These are phyloP conservation scores for Mucuna pruriens DNA, from an alignment of 306 rosid species.

Conservation along the genomic window DNA sequence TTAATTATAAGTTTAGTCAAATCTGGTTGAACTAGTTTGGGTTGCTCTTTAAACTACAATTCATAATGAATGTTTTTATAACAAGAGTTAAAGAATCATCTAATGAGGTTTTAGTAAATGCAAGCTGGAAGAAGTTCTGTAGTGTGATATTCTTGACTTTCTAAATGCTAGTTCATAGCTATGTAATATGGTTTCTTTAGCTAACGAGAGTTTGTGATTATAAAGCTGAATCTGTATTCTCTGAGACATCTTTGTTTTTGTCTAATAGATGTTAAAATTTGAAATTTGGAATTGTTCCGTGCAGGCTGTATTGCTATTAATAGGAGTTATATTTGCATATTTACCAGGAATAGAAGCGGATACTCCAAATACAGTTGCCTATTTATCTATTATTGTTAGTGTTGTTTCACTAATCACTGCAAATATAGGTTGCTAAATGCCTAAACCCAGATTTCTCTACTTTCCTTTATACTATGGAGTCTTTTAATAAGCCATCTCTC, in stretches of 20 bases:
- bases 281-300: constrained; percentile 32
- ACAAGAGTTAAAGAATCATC: neutral
- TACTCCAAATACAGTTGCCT: constrained; percentile 51
- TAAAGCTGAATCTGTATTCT: neutral
- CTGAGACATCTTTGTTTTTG: neutral
- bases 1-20: neutral
- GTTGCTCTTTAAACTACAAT: neutral
- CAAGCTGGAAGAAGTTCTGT: neutral
- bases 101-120: neutral
- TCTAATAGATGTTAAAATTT: constrained; percentile 21
- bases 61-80: neutral
- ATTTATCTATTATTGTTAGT: constrained; percentile 55
- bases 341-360: constrained; percentile 45
- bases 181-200: neutral
- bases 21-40: neutral
- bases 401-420: constrained; percentile 55
- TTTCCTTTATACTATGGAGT: neutral
- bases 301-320: constrained; percentile 67
- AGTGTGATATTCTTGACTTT: neutral
- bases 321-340: constrained; percentile 52
- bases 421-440: constrained; percentile 59
- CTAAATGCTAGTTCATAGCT: constrained; percentile 1
- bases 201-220: neutral
- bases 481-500: neutral
- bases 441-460: neutral